Base-by-base conservation (phyloP, 805 yeast genomes). In the Monosporozyma unispora region DNA sequence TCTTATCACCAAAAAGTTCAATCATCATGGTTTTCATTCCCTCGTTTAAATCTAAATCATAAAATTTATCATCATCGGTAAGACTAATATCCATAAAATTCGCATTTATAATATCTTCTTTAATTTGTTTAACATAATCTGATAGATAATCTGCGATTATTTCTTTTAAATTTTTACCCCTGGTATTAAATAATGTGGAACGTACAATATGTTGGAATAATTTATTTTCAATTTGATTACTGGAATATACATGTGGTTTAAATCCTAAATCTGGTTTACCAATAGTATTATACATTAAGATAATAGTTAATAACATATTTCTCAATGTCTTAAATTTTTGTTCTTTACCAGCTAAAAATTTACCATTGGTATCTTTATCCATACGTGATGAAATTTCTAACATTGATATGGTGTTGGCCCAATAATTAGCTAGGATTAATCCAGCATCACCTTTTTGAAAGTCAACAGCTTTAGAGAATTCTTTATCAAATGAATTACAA, bases 331-430 rank as follows among this genome's bases (percentile, higher is more conserved):
- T 67, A 56, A 64, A 70, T 28, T 70, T 64, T 53, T 71, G 76
- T 50, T 67, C 70, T 29, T 70, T 66, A n/a, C 63, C 69, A 12
- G 57, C 52, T 42, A 69, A 52, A 47, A 70, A 67, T 2, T 61
- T 60, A 1, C 48, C 49, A 27, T 67, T 64, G 3, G 74, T 59
- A 9, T 64, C 57, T 12, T 58, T 56, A 41, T 75, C 73, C n/a
- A 74, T 59, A 59, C 90, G 72, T 1, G 81, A 71, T 0, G 82
- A 57, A 21, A 82, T 75, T 57, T 84, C 90, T 37, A 74, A 64
- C 74, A 81, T 77, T 22, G 76, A 71, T 23, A 84, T 72, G 1
- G 66, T 61, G 28, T 62, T 62, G 3, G 67, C 61, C 66, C 65
- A 64, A 49, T 62, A 62, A 0, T 51, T 56, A 1, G 61, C 46